Conservation (phyloP, 2,329 filamentous ascomycete species). For the Ascochyta koolunga region DNA sequence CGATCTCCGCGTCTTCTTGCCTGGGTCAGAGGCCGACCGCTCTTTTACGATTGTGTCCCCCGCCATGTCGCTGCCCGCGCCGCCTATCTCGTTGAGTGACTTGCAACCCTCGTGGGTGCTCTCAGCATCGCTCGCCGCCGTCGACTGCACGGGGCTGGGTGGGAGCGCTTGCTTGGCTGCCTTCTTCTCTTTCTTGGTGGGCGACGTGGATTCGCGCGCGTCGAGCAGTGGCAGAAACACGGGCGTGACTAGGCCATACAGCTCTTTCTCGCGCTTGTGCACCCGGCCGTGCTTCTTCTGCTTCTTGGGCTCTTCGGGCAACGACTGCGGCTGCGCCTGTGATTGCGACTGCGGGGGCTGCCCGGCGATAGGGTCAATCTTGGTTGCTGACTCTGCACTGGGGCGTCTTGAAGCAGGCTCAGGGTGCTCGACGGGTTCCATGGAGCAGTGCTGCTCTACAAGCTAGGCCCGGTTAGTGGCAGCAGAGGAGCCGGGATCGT, state of each 20-base stretch:
- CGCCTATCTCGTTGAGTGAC: constrained; percentile 15
- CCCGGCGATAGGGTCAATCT: constrained; percentile 2
- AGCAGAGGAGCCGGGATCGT: constrained; percentile 7
- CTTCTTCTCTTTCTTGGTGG: constrained; percentile 35
- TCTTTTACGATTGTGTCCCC: constrained; percentile 18
- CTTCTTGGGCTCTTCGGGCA: constrained; percentile 36
- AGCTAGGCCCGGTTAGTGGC: constrained; percentile 34
- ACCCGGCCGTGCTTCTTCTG: constrained; percentile 45
- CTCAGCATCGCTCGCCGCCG: constrained; percentile 30
- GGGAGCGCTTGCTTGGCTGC: constrained; percentile 16
- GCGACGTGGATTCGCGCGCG: constrained; percentile 30
- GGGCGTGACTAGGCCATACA: constrained; percentile 45
- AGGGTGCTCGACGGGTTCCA: constrained; percentile 32
- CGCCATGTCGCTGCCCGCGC: constrained; percentile 19
- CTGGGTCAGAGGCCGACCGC: constrained; percentile 16
- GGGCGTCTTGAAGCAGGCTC: constrained; percentile 17
- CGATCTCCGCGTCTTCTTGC: constrained; percentile 35
- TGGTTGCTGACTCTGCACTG: constrained; percentile 3
- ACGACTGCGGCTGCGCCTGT: background rate
- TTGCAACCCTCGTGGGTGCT: constrained; percentile 26
- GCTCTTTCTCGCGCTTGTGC: constrained; percentile 47
- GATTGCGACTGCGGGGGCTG: constrained; percentile 1
- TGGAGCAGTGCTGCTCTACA: constrained; percentile 39
- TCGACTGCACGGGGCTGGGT: constrained; percentile 2
- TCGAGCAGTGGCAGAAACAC: constrained; percentile 47